Base-by-base conservation (phyloP, 495 filamentous ascomycete genomes). In the Hypomontagnella submonticulosa region DNA sequence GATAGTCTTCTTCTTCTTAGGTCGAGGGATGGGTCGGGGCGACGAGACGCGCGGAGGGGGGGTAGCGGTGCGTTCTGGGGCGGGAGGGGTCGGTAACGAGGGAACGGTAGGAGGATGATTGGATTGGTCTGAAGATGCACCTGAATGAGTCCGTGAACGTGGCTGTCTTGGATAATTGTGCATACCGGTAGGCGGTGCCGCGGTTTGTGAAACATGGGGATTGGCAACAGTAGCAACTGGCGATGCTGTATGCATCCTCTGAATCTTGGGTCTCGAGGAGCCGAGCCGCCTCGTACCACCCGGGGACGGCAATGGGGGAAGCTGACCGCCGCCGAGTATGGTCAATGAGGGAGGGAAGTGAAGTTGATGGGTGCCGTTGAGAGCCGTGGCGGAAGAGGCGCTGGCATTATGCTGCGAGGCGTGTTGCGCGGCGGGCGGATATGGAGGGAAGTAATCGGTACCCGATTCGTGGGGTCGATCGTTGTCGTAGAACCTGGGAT, bases 361-460 rank as follows among this genome's bases (percentile, higher is more conserved):
- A 16, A 74, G 72, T 12, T 67, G 67, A 9, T 72, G 61, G 59
- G 75, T 76, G 72, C 57, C 75, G 58, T 73, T 76, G 30, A 63
- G 41, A 41, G 62, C 61, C 40, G 75, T 47, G 68, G 72, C 16
- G 43, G 74, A 52, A 59, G 63, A 49, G 56, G 63, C 20, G 48
- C 58, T 42, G 62, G 73, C 34, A 71, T n/a, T n/a, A n/a, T n/a
- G n/a, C n/a, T n/a, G n/a, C n/a, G n/a, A n/a, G n/a, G n/a, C n/a
- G n/a, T 67, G 52, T 76, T 77, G 46, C 75, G 75, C 71, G 75
- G 82, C 61, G 61, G 81, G 76, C 7, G 92, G 91, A 84, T 94
- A 93, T 9, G 90, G 88, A 15, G 94, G 91, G 70, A 97, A 98
- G 75, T 98, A 98, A 67, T 96, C 93, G 11, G 81, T 85, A 51